Base-by-base conservation (phyloP, 495 filamentous ascomycete genomes). In the Poronia punctata region DNA sequence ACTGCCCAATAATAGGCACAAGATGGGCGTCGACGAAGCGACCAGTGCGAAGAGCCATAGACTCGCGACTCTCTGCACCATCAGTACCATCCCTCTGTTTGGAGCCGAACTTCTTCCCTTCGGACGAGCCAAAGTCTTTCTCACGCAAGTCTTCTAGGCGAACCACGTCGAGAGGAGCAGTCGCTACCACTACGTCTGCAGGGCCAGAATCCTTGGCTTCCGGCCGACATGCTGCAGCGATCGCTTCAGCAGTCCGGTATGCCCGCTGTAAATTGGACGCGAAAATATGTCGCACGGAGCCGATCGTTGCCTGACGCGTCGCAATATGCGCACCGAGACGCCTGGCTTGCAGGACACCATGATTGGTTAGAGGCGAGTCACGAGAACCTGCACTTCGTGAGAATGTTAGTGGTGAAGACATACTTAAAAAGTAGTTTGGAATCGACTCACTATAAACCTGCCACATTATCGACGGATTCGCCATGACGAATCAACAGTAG, bases 391-490 rank as follows among this genome's bases (percentile, higher is more conserved):
- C 88, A 62, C 86, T 92, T 60, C 23, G 19, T 8, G 40, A 38
- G 19, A 12, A 31, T 45, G 50, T 66, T 48, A 65, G 63, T 42
- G 21, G 27, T 39, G n/a, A 10, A 27, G 20, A 4, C 24, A 11
- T 19, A 6, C 8, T 24, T 6, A 27, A 8, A 34, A 3, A 8
- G 5, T 5, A 11, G 2, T 19, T 19, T 14, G 23, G 35, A 33
- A n/a, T 0, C 2, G 2, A 20, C 42, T 45, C 71, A 90, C 86
- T 83, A 87, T 39, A 80, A 53, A 36, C 77, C 72, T 23, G 80
- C 81, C 38, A 92, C 79, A 64, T 94, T 95, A 60, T 92, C 81
- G 29, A 89, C 80, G 3, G 88, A 89, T 61, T 95, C 88, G 43
- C 81, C 88, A 65, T 95, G 88, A 36, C 88, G 76, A 44, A 92